Percentiles rank a stretch among this genome's conserved stretches.
Conservation (phyloP, 257 asterid species). For the Solanum ossicruentum region DNA sequence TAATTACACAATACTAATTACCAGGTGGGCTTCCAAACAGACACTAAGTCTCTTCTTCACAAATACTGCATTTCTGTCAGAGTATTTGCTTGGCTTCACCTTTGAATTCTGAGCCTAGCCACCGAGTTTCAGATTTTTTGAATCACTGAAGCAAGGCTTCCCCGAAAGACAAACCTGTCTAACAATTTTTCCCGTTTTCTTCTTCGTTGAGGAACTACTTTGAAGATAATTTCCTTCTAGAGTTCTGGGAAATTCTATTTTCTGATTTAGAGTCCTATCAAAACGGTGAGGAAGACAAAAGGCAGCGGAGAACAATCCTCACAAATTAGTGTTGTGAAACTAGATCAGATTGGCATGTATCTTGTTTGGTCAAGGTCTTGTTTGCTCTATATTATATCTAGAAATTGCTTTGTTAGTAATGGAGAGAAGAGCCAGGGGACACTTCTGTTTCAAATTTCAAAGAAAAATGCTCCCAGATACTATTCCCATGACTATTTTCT, state of each 20-base stretch:
- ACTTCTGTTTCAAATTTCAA: too few species aligned
- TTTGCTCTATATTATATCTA: neutral
- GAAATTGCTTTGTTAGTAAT: neutral
- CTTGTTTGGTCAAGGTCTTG: neutral
- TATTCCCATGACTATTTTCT: too few species aligned
- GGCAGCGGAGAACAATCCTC: neutral
- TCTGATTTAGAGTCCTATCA: neutral
- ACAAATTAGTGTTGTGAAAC: neutral
- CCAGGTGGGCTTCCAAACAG: too few species aligned
- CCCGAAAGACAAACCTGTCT: neutral
- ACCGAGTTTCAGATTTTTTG: neutral
- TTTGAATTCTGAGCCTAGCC: neutral
- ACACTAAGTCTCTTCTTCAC: too few species aligned
- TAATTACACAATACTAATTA: too few species aligned
- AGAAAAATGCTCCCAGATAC: too few species aligned
- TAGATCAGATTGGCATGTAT: neutral
- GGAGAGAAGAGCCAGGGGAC: neutral
- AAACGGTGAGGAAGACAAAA: neutral
- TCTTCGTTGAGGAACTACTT: neutral
- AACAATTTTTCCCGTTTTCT: neutral
- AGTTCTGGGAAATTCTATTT: neutral
- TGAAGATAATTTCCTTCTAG: neutral
- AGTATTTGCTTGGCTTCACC: neutral
- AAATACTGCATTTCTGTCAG: neutral
- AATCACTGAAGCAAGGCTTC: neutral